These are phyloP conservation scores for Apiospora malaysiana DNA, from an alignment of 2,329 filamentous ascomycete genomes.

Conservation along the genomic window DNA sequence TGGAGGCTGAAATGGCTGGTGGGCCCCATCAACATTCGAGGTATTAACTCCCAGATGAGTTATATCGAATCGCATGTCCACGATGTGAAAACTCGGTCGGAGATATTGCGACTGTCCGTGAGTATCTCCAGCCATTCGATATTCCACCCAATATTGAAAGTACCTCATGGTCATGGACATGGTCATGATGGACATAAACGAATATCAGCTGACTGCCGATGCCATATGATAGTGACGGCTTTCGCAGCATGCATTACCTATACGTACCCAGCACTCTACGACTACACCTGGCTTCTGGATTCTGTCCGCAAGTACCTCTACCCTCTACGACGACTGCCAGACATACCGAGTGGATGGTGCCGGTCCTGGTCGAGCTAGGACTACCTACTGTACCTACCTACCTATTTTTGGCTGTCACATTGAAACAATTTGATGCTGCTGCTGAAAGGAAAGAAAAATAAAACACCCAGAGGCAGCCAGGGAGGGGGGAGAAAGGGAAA, in stretches of 20 bases:
- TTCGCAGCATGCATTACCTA: not conserved
- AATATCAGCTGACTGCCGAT: not conserved
- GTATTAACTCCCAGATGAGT: constrained; percentile 1
- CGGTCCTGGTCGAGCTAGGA: not conserved
- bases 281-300: not conserved
- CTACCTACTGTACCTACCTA: not conserved
- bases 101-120: not conserved
- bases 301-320: not conserved
- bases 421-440: not conserved
- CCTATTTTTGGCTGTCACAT: constrained; percentile 5
- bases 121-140: not conserved
- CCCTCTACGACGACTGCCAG: not conserved
- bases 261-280: not conserved
- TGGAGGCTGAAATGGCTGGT: constrained; percentile 14
- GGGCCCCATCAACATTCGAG: constrained; percentile 1
- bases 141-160: not conserved
- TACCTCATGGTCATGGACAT: not conserved
- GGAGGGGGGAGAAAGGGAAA: not conserved
- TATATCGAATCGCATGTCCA: constrained; percentile 15
- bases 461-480: constrained; percentile 3
- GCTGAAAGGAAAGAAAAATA: not conserved
- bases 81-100: not conserved
- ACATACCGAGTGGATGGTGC: constrained; percentile 10
- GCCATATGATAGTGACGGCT: not conserved
- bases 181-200: no score